These are phyloP conservation scores for Paramecium pentaurelia DNA, from an alignment of 73 alveolate species.

Conservation along the genomic window DNA sequence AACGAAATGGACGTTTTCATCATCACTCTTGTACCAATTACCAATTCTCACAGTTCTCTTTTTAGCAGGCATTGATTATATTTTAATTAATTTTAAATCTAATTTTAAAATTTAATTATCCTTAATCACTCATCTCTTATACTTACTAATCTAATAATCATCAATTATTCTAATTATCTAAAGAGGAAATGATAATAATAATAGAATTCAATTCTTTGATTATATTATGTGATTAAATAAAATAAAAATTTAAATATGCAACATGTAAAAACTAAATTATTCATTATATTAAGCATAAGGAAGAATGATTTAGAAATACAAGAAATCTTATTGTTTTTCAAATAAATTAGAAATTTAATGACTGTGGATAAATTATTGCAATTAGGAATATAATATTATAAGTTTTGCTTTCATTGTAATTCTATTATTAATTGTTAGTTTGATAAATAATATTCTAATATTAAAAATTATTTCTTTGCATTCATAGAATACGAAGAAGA, in stretches of 20 bases:
- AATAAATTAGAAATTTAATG: too few species aligned
- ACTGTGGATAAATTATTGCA: not conserved
- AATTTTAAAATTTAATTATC: slow-evolving; percentile 33
- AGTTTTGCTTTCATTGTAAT: not conserved
- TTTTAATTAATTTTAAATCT: slow-evolving; percentile 44
- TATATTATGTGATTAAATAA: not conserved
- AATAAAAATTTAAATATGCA: too few species aligned
- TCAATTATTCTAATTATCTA: not conserved
- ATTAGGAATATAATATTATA: too few species aligned
- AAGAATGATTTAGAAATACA: not conserved
- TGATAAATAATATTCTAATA: not conserved
- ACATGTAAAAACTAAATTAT: not conserved
- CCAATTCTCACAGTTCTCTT: slow-evolving; percentile 53
- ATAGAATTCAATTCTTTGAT: not conserved
- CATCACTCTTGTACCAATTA: slow-evolving; percentile 64
- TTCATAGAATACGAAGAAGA: not conserved
- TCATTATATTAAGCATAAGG: not conserved
- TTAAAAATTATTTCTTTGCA: too few species aligned
- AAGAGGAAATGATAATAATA: not conserved
- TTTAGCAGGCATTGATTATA: slow-evolving; percentile 41
- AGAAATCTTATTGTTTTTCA: too few species aligned
- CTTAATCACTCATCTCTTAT: not conserved
- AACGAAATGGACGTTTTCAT: slow-evolving; percentile 55
- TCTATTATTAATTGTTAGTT: not conserved
- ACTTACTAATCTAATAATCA: not conserved